Conservation (phyloP, 345 rosid species). For the Eucalyptus cloeziana region DNA sequence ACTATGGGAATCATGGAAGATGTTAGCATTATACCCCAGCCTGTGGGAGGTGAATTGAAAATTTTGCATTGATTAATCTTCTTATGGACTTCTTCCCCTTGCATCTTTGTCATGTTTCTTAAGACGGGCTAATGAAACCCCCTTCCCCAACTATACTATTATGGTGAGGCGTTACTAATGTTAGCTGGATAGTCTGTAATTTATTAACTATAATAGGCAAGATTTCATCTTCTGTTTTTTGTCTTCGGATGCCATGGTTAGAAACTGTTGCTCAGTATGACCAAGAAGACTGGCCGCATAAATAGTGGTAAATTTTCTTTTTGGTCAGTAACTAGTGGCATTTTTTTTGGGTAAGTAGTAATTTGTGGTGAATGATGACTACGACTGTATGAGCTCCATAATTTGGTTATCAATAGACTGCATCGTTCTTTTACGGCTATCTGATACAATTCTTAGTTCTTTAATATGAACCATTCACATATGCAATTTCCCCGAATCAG, state of each 20-base stretch:
- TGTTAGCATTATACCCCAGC: conserved; percentile 88
- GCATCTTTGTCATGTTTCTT: neutral
- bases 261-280: neutral
- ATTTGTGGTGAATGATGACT: neutral
- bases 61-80: neutral
- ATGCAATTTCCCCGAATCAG: neutral
- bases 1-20: conserved; percentile 98
- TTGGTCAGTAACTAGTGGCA: neutral
- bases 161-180: neutral
- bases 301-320: neutral
- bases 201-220: neutral
- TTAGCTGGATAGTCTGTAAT: neutral
- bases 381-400: neutral
- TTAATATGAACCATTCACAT: neutral
- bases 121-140: neutral
- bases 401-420: neutral
- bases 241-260: neutral
- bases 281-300: neutral
- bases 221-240: neutral
- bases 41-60: conserved; percentile 73
- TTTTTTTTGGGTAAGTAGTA: neutral
- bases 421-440: neutral
- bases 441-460: neutral
- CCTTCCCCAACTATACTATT: neutral
- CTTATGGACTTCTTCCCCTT: neutral